Evolutionary conservation across 2,329 filamentous ascomycete species (phyloP), one percentile per base, ranked within the genome.

Genomic region (Lecanoromycetidae sp.): DNA sequence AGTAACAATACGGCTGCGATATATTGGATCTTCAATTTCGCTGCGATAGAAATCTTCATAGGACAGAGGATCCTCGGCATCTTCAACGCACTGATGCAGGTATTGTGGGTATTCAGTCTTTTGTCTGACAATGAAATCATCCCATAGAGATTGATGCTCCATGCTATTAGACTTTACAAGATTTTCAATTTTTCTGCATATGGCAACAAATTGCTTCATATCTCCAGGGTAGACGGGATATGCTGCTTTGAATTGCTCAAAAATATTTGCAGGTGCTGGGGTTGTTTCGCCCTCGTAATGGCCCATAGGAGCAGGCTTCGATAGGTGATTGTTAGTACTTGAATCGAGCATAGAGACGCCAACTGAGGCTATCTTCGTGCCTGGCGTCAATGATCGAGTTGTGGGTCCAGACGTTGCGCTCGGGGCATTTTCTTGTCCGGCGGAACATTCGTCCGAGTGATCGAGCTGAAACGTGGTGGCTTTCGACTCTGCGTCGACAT

Each of bases 91-190:
- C n/a, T 58, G 42, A 27, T 58, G 47, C 4, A 61, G 38, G 50
- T 70, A 63, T n/a, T 45, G 43, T 3, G 55, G 58, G 49, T 68
- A 71, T 22, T 62, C 58, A 13, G 58, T 50, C 5, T 61, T 55
- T 50, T 68, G 60, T 52, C 62, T 60, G 44, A 65, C 67, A 42
- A 71, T 55, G 48, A 68, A 70, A 52, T 71, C 68, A 55, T 71
- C 68, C 64, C 67, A 69, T 12, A 70, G 46, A 20, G 60, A 64
- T 10, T 62, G 66, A 42, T 60, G 58, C 30, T 60, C 53, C 29
- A 66, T 49, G 23, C 57, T 44, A 4, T 60, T 63, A 15, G 52
- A 45, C 17, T 50, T 50, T n/a, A 61, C 52, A 30, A 68, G 52
- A 12, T 51, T 51, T 20, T 61, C 58, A 30, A 70, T 53, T 40